Base-by-base conservation (phyloP, 257 asterid genomes). In the Nicotiana noctiflora region DNA sequence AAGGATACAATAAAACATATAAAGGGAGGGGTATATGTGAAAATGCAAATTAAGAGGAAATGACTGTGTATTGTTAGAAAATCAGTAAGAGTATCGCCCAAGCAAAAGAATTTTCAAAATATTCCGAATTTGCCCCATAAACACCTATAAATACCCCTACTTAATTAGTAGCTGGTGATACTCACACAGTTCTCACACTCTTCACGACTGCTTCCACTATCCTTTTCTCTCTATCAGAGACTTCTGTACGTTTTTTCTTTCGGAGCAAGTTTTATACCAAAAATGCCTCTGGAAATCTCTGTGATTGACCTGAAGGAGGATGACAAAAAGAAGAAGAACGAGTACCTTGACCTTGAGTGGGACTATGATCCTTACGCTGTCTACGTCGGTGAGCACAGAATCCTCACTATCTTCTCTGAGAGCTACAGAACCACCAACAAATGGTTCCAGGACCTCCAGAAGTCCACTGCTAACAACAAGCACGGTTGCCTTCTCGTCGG, bases 281-380 rank as follows among this genome's bases (percentile, higher is more conserved):
- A 67, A 68, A 68, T 68, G 76, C 55, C 46, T 68, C 76, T 68
- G 11, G n/a, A 68, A 19, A 68, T 68, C 56, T 68, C 76, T 37
- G 6, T 68, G 19, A 8, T 72, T 9, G 14, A 23, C 14, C 3
- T 72, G 60, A 46, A 72, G 14, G 23, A 72, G 78, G 60, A 19
- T 44, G 31, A 68, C 34, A 11, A 8, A 23, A 55, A 10, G 31
- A 70, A 21, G 31, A 52, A 68, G 1, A 9, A 29, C 29, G 11
- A 66, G 25, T 68, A 70, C 59, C 46, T 13, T 0, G 77, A 72
- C n/a, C 6, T n/a, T 13, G 1, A 8, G 13, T 46, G 59, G 78
- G 14, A 21, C 60, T 72, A 72, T 59, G 60, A 72, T 72, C 21
- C 78, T 2, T 72, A 72, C 78, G 23, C 8, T 14, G 78, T 72